Conservation (phyloP, 306 rosid genomes). For the Hippophae tibetana region DNA sequence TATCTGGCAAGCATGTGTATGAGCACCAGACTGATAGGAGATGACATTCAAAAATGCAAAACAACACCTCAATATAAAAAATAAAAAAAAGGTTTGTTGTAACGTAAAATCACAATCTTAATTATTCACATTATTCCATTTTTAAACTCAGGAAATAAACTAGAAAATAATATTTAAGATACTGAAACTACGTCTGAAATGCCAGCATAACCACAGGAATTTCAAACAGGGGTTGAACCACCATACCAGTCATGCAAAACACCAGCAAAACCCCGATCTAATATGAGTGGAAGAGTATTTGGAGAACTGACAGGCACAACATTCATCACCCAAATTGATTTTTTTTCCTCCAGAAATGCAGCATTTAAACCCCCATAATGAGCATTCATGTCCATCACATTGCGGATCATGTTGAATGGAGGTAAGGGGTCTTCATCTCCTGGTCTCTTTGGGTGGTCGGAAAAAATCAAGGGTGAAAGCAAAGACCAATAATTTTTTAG, state of each 20-base stretch:
- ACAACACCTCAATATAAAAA: no score
- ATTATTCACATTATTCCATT: no score
- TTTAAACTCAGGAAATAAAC: no score
- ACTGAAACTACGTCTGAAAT: no score
- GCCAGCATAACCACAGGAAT: no score
- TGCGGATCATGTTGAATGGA: slow-evolving; percentile 93
- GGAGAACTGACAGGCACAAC: slow-evolving; percentile 73
- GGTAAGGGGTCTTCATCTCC: slow-evolving; percentile 99
- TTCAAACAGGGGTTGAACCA: no score
- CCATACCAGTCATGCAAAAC: slow-evolving; percentile 83
- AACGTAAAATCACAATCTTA: no score
- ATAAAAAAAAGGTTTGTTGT: no score
- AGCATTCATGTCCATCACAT: slow-evolving; percentile 94
- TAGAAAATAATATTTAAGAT: no score
- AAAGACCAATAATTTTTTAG: slow-evolving; percentile 82
- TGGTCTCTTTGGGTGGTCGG: slow-evolving; percentile 99
- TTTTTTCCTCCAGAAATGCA: slow-evolving; percentile 77
- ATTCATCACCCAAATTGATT: slow-evolving; percentile 96
- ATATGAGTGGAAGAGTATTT: slow-evolving; percentile 80
- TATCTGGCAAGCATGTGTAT: no score
- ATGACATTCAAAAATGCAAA: no score
- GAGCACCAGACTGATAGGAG: no score
- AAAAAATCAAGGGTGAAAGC: slow-evolving; percentile 92
- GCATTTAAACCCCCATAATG: slow-evolving; percentile 84
- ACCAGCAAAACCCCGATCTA: slow-evolving; percentile 86